Base-by-base conservation (phyloP, 352 stramenopile species). In the Phytopythium cucurbitacearum region DNA sequence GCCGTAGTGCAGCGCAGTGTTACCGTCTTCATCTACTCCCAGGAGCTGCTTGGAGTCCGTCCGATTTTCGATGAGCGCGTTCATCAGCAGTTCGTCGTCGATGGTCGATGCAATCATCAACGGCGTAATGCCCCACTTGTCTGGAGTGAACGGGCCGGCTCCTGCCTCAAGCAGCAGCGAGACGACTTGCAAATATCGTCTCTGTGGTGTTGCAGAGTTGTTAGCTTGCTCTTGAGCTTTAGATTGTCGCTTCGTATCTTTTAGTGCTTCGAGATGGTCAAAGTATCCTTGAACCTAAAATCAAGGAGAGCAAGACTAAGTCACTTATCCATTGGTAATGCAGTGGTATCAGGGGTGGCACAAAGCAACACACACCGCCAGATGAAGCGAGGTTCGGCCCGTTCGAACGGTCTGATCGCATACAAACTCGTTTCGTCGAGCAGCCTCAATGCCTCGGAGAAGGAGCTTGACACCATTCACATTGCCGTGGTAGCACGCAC, bases 41-140 rank as follows among this genome's bases (percentile, higher is more conserved):
- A 46, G 46, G 5, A 87, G 51, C 10, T 67, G 51, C 1, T 62
- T 46, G 39, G 66, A 45, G 1, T 60, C 63, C 4, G 51, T 44
- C 1, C 56, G 28, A 11, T 53, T 59, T 7, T 76, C 58, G 12
- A 90, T 46, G 9, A 90, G 53, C 3, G 53, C 50, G 34, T 76
- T 57, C 37, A 87, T 64, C 4, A 84, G 48, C 9, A 67, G 37
- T 2, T 56, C 37, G 39, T 81, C 56, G 12, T 73, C 60, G 1
- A 65, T 35, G 0, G 44, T 64, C 12, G 72, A 65, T 16, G 74
- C 75, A 3, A 90, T 60, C 76, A 90, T 88, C 13, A 87, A 55
- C 8, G 80, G 68, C 11, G 74, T 87, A 21, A 90, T 56, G 0
- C 69, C 68, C 80, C 80, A 90, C 37, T 75, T 80, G 21, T 90